phyloP scores from a whole-genome alignment of 148 eudicot species.

The Rhododendron vialii region DNA sequence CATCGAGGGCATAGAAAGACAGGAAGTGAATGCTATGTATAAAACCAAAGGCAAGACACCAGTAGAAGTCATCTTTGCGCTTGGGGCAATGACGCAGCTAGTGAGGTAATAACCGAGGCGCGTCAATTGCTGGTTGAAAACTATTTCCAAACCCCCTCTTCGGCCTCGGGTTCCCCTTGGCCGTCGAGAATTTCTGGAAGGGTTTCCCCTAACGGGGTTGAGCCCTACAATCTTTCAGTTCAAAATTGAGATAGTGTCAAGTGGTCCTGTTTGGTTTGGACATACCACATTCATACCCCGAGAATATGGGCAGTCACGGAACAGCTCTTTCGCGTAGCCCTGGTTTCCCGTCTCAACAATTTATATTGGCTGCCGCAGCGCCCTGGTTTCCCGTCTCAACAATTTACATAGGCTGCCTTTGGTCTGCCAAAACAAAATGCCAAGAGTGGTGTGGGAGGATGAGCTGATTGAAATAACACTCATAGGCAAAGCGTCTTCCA shows the following conservation, averaged over 20 bases:
- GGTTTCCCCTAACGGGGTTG: not conserved
- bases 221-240: not conserved
- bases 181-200: slow-evolving; percentile 11
- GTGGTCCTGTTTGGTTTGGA: too few relatives aligned
- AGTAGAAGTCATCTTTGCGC: not conserved
- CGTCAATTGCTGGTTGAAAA: slow-evolving; percentile 15
- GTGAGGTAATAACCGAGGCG: slow-evolving; percentile 3
- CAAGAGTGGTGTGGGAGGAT: not conserved
- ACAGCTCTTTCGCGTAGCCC: too few relatives aligned
- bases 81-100: slow-evolving; percentile 11
- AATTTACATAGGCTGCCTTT: too few relatives aligned
- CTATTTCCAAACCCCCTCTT: slow-evolving; percentile 16
- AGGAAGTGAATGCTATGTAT: not conserved
- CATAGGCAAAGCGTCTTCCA: not conserved
- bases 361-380: not conserved
- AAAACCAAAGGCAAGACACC: not conserved
- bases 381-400: not conserved
- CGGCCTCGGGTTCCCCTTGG: slow-evolving; percentile 5
- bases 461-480: not conserved
- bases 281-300: too few relatives aligned
- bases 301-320: too few relatives aligned
- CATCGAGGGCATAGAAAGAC: not conserved
- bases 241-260: not conserved
- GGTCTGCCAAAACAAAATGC: not conserved
- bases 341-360: not conserved